A percentile compares a stretch with the other conserved stretches of the same genome.
These are phyloP conservation scores for Aspergillus sp. DNA, from an alignment of 2,329 filamentous ascomycete species.

Conservation along the genomic window DNA sequence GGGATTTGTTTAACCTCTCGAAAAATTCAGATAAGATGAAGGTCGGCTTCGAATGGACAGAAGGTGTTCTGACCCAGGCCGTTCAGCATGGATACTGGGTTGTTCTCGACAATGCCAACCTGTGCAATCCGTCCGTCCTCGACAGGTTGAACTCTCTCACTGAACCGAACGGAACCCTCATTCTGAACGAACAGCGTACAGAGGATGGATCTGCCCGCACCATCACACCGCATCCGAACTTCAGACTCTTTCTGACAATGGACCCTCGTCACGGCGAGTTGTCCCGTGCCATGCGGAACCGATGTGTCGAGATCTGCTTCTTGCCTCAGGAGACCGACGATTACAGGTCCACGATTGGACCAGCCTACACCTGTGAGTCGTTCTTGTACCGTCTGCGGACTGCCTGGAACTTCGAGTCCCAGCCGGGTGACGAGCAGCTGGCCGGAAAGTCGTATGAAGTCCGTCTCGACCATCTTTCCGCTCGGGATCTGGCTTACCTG, in stretches of 20 bases:
- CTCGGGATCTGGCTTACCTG: constrained; percentile 26
- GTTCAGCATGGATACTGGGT: constrained; percentile 84
- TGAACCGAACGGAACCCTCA: constrained; percentile 79
- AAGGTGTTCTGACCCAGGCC: constrained; percentile 84
- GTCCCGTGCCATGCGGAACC: constrained; percentile 92
- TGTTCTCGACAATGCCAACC: constrained; percentile 91
- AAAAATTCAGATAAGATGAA: constrained; percentile 53
- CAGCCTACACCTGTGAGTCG: constrained; percentile 34
- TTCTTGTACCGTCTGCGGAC: constrained; percentile 34
- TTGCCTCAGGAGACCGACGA: constrained; percentile 36
- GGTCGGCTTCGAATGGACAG: constrained; percentile 90
- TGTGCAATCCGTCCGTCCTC: constrained; percentile 90
- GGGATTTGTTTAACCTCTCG: constrained; percentile 47
- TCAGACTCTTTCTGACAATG: constrained; percentile 88
- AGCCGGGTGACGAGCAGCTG: constrained; percentile 6
- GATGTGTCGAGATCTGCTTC: constrained; percentile 83
- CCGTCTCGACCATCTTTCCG: constrained; percentile 32
- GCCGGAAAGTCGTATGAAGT: constrained; percentile 20
- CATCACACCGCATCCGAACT: constrained; percentile 74
- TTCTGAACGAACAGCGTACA: constrained; percentile 87
- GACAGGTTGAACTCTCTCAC: constrained; percentile 91
- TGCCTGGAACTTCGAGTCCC: constrained; percentile 20
- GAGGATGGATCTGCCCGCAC: constrained; percentile 73
- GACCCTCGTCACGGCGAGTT: constrained; percentile 88
- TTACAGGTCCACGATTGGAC: constrained; percentile 12